A percentile compares a stretch with the other conserved stretches of the same genome.
Evolutionary conservation across 2,329 filamentous ascomycete species (phyloP).

Genomic region (Beauveria scarabaeidicola): DNA sequence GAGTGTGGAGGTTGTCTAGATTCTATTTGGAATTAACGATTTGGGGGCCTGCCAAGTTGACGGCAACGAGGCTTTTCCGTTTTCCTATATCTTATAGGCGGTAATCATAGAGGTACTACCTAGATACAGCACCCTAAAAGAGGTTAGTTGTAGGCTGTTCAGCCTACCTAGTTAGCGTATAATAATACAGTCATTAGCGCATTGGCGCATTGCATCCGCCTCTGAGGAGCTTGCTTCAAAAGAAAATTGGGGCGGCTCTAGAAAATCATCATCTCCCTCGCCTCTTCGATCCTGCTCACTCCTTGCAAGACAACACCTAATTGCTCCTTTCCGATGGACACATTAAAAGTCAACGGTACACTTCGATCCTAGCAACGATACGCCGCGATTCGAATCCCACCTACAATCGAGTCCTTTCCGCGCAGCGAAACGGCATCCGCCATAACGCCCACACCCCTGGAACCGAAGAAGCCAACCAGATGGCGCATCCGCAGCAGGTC

Average conservation of each 20-base stretch:
- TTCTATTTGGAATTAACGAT: too few species aligned
- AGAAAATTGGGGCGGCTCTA: slow-evolving; percentile 3
- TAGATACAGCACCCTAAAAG: too few species aligned
- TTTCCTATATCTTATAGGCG: too few species aligned
- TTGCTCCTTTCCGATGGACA: not conserved
- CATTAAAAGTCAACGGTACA: too few species aligned
- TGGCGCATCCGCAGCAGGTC: slow-evolving; percentile 25
- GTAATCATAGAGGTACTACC: too few species aligned
- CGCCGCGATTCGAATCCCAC: not conserved
- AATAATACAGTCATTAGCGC: too few species aligned
- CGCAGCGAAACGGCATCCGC: not conserved
- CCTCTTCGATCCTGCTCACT: not conserved
- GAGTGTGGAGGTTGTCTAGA: too few species aligned
- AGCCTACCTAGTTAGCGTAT: too few species aligned
- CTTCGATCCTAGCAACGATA: not conserved
- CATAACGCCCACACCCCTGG: not conserved
- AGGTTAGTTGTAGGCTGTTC: too few species aligned
- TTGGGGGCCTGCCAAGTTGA: too few species aligned
- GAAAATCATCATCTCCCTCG: slow-evolving; percentile 5
- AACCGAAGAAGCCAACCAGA: slow-evolving; percentile 12
- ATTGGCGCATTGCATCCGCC: not conserved
- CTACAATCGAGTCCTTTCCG: not conserved
- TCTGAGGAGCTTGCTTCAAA: not conserved
- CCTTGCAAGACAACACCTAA: not conserved
- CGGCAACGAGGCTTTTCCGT: too few species aligned